Conservation (phyloP, 148 eudicot species). For the Heliamphora exappendiculata region DNA sequence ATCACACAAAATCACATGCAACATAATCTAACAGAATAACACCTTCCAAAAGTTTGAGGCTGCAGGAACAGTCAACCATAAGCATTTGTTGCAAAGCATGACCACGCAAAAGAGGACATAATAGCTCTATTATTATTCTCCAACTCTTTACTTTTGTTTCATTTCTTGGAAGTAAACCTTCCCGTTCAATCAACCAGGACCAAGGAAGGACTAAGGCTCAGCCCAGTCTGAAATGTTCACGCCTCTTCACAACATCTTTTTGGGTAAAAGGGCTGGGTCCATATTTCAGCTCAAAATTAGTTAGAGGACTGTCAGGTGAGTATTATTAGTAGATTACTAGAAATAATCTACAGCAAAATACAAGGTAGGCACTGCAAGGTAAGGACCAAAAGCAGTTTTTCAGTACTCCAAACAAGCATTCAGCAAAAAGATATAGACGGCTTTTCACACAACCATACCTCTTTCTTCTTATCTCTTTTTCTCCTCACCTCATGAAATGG, state of each 20-base stretch:
- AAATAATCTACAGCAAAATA: too few relatives aligned
- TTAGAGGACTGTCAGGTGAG: too few relatives aligned
- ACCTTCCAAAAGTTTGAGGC: not conserved
- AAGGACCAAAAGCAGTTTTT: not conserved
- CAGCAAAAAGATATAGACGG: not conserved
- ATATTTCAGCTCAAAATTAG: not conserved
- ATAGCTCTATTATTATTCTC: not conserved
- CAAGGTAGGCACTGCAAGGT: not conserved
- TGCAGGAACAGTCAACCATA: not conserved
- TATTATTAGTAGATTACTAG: too few relatives aligned
- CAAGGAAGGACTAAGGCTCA: too few relatives aligned
- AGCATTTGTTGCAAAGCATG: not conserved
- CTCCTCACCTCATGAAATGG: slow-evolving; percentile 91
- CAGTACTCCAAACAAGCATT: not conserved
- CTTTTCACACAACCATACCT: slow-evolving; percentile 33
- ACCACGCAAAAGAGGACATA: not conserved
- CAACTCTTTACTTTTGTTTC: too few relatives aligned
- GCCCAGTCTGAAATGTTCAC: too few relatives aligned
- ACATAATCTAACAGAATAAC: not conserved
- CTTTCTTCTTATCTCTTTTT: slow-evolving; percentile 75
- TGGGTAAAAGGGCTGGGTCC: too few relatives aligned
- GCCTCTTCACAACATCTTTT: not conserved
- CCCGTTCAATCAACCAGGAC: too few relatives aligned
- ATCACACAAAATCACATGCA: not conserved
- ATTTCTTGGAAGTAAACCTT: too few relatives aligned